phyloP scores from a whole-genome alignment of 306 rosid species.

The Betula pendula region DNA sequence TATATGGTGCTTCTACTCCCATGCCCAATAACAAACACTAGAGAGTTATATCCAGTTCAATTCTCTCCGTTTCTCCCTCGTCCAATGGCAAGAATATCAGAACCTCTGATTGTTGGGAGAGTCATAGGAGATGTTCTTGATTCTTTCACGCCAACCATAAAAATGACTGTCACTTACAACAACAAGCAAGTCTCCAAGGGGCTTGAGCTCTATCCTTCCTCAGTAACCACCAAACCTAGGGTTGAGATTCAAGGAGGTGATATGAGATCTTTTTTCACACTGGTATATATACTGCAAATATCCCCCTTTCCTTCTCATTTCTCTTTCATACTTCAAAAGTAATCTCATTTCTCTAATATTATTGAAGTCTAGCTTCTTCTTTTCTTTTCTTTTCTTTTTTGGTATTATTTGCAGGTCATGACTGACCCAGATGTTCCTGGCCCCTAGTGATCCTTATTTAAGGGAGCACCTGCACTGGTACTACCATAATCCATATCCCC shows the following conservation, averaged over 20 bases:
- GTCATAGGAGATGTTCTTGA: constrained; percentile 90
- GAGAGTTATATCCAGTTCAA: neutral
- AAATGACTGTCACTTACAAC: constrained; percentile 55
- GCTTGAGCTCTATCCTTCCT: constrained; percentile 70
- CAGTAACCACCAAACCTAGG: constrained; percentile 57
- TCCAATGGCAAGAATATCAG: constrained; percentile 49
- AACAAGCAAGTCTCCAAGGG: constrained; percentile 73
- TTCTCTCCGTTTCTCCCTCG: neutral
- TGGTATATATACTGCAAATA: constrained; percentile 62
- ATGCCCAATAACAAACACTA: constrained; percentile 22
- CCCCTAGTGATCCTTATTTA: constrained; percentile 87
- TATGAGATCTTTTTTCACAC: constrained; percentile 80
- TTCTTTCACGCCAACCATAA: constrained; percentile 51
- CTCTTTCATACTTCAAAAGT: constrained; percentile 1
- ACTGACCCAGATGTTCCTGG: constrained; percentile 90
- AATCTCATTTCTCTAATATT: no score
- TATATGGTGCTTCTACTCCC: constrained; percentile 38
- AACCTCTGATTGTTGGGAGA: constrained; percentile 69
- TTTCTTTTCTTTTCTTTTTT: no score
- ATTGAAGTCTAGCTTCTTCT: no score
- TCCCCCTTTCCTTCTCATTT: neutral
- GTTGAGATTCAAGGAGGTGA: constrained; percentile 78
- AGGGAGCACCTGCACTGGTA: constrained; percentile 91
- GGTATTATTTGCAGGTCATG: constrained; percentile 80
- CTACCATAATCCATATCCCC: constrained; percentile 22